Evolutionary conservation across 2,329 filamentous ascomycete species (phyloP), one percentile per base, ranked within the genome.

Genomic region (Hymenoscyphus scutula): DNA sequence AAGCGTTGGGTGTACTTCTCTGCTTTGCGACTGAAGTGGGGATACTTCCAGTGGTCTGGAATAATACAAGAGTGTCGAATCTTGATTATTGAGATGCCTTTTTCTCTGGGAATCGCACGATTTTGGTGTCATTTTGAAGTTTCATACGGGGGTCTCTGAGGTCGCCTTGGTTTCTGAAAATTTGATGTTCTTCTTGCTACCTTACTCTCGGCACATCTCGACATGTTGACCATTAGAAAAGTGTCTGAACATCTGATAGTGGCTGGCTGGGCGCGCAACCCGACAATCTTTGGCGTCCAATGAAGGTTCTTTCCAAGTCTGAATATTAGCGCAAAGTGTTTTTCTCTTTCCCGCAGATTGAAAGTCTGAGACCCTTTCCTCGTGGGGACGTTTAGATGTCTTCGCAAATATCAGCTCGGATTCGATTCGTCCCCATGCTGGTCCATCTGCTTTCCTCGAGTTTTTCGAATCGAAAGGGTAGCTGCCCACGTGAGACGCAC

Each of bases 1-100:
- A 23, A 48, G 41, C 41, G 19, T 48, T 25, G 1, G 41, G 41
- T 48, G 19, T 34, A 34, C 7, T 34, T 34, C 32, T 34, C 30
- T 45, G 41, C n/a, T 48, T 48, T 41, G 48, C 37, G 27, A 34
- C n/a, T 38, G 29, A 15, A 55, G 51, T 29, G 45, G 51, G 29
- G 25, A 45, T 55, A 23, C 41, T 37, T 51, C 48, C 34, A 59
- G 60, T 58, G 59, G 56, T 62, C 60, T 62, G 56, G 60, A 53
- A 56, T 58, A 58, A 58, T 62, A 30, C 10, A 48, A 25, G 19
- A 23, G 7, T 48, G 41, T 48, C 41, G 23, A 48, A 48, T 48
- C 19, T 48, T 17, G 19, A 48, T 23, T 8, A 48, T 11, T 2
- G 4, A 23, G 5, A 45, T 48, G 19, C 13, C n/a, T 48, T n/a